Evolutionary conservation across 495 filamentous ascomycete genomes (phyloP), one percentile per base, ranked within the genome.

Genomic region (Aspergillus ostianus): DNA sequence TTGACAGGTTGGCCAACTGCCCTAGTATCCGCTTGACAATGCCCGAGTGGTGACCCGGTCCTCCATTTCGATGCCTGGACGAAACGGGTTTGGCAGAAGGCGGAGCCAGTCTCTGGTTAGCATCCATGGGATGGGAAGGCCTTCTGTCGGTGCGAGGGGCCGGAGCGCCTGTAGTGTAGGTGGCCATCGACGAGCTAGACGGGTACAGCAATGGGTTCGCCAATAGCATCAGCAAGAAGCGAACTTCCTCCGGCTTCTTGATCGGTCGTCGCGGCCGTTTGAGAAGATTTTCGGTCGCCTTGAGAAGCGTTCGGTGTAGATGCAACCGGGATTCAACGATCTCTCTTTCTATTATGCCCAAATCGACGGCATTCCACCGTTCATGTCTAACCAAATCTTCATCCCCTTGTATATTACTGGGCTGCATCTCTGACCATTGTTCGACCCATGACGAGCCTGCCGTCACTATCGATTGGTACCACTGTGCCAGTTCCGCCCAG

Each of bases 21-120:
- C 93, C 93, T 21, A 96, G 67, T 52, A 96, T 88, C 49, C 93
- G 83, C 67, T 97, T 97, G 66, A 94, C 82, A 58, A 97, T 90
- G 17, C 87, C 88, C n/a, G 90, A 89, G 64, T 94, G 88, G 51
- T 85, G 78, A 19, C 82, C 82, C 48, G 84, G 72, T 36, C 74
- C 77, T 44, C 67, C 62, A 47, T 53, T 63, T 29, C 70, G 66
- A 55, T 51, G 18, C 41, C 61, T 57, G 12, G 60, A 56, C 44
- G 65, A 27, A 27, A 15, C 36, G 36, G 36, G 56, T 32, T 66
- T 72, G 20, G 55, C 47, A 47, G 71, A 64, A 55, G 65, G 62
- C 15, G 60, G 58, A 20, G 48, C 58, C 49, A 62, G 58, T 23
- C 67, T 66, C 15, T 56, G 50, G 15, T 50, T 54, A 49, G 23